Base-by-base conservation (phyloP, 192 early-diverging fungal species). In the Ambispora gerdemannii region DNA sequence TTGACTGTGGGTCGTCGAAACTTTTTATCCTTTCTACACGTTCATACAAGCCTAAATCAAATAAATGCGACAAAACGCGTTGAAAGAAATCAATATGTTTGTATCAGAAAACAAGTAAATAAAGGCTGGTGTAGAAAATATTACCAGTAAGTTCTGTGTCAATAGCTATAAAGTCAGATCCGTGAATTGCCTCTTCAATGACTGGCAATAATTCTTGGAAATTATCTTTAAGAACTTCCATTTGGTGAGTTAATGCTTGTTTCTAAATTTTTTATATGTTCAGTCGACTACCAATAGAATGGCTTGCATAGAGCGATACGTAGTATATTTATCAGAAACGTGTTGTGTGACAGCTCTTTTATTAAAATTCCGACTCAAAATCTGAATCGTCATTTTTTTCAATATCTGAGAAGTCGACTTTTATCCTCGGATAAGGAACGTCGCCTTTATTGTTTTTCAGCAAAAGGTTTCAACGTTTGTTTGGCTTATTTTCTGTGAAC, bases 61-160 rank as follows among this genome's bases (percentile, higher is more conserved):
- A 19, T 6, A 8, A 62, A 6, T 62, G 8, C 4, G 31, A 15
- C 7, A 36, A 20, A 17, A 30, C 6, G 17, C 13, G 28, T 20
- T 62, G 30, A 27, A 30, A 36, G 15, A 7, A 31, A 4, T 17
- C 15, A 13, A 17, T 31, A 31, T 62, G 25, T 62, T 34, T 62
- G 60, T 30, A 17, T 62, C 4, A 31, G 7, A 25, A 25, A 22
- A 28, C 52, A 35, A 73, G 20, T 66, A n/a, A n/a, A n/a, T n/a
- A n/a, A n/a, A n/a, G n/a, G n/a, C n/a, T n/a, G n/a, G n/a, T n/a
- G n/a, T n/a, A n/a, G n/a, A n/a, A n/a, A n/a, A n/a, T n/a, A n/a
- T n/a, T 73, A 84, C 92, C 93, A n/a, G 92, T 87, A 15, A 95
- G 82, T 78, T 95, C 93, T 6, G 89, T 87, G 72, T 95, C 93